These are phyloP conservation scores for Diaporthe sp. DNA, from an alignment of 2,329 filamentous ascomycete species.

Conservation along the genomic window DNA sequence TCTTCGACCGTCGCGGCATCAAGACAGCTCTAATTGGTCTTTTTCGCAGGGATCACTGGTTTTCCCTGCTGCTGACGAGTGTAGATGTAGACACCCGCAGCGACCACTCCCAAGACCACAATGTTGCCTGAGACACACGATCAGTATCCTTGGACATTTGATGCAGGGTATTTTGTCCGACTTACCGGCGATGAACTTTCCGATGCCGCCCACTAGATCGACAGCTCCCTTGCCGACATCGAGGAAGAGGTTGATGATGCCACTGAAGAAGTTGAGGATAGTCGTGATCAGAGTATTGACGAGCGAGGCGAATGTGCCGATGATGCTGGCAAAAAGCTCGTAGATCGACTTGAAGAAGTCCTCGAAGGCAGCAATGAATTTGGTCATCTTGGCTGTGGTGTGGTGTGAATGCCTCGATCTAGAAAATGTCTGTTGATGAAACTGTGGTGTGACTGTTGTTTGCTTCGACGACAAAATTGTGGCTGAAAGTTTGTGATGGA, in stretches of 20 bases:
- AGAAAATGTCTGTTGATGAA: background rate
- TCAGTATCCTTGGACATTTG: background rate
- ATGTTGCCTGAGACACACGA: constrained; percentile 51
- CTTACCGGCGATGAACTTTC: constrained; percentile 57
- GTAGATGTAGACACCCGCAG: constrained; percentile 50
- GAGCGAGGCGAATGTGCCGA: constrained; percentile 53
- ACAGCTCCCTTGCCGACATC: constrained; percentile 54
- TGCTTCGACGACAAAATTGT: background rate
- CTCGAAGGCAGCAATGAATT: constrained; percentile 52
- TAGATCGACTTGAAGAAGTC: constrained; percentile 58
- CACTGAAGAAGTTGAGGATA: constrained; percentile 54
- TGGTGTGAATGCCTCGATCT: too few species aligned
- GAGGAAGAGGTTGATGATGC: constrained; percentile 53
- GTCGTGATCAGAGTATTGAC: constrained; percentile 52
- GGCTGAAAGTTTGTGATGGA: background rate
- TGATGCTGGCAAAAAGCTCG: constrained; percentile 56
- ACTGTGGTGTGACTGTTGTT: background rate
- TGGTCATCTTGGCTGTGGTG: constrained; percentile 42
- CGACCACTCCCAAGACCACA: constrained; percentile 52
- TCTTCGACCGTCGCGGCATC: background rate
- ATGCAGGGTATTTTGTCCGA: background rate
- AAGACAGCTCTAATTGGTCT: constrained; percentile 37
- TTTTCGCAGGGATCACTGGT: constrained; percentile 42
- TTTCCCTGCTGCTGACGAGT: constrained; percentile 48
- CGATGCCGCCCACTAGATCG: constrained; percentile 55